Conservation (phyloP, 2,329 filamentous ascomycete species). For the Fusarium euwallaceae region DNA sequence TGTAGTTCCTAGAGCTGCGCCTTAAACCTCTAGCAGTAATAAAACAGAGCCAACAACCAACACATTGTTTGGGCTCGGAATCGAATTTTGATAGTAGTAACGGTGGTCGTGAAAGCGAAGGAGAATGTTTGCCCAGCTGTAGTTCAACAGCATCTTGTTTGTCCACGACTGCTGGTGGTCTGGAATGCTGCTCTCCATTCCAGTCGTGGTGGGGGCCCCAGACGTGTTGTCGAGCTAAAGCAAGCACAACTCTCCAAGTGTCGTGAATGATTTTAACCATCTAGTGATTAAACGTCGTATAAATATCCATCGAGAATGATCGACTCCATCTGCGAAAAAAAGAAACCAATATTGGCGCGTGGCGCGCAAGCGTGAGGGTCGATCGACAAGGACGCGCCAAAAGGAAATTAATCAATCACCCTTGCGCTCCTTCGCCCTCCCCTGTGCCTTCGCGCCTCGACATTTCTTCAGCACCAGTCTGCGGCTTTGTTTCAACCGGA, state of each 20-base stretch:
- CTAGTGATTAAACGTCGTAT: background rate
- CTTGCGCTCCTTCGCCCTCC: constrained; percentile 29
- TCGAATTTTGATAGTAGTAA: constrained; percentile 14
- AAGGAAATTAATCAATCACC: constrained; percentile 20
- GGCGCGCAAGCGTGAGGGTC: constrained; percentile 33
- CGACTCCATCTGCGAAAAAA: constrained; percentile 2
- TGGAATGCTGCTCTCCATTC: constrained; percentile 13
- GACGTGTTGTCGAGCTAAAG: background rate
- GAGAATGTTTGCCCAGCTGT: background rate
- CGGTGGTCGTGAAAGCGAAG: background rate
- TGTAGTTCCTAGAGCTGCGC: constrained; percentile 2
- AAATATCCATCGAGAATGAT: background rate
- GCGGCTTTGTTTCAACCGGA: constrained; percentile 30
- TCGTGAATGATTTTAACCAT: constrained; percentile 5
- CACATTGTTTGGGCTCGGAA: constrained; percentile 11
- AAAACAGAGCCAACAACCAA: constrained; percentile 1
- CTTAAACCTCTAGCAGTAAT: constrained; percentile 21
- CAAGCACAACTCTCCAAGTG: background rate
- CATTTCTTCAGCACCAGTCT: constrained; percentile 24
- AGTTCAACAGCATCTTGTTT: background rate
- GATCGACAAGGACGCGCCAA: constrained; percentile 33
- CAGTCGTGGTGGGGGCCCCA: background rate
- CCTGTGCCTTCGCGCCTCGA: constrained; percentile 31
- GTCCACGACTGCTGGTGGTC: constrained; percentile 23
- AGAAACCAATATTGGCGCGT: constrained; percentile 12